Percentiles rank a stretch among this genome's conserved stretches.
Evolutionary conservation across 148 eudicot species (phyloP).

Genomic region (Rhododendron simsii): DNA sequence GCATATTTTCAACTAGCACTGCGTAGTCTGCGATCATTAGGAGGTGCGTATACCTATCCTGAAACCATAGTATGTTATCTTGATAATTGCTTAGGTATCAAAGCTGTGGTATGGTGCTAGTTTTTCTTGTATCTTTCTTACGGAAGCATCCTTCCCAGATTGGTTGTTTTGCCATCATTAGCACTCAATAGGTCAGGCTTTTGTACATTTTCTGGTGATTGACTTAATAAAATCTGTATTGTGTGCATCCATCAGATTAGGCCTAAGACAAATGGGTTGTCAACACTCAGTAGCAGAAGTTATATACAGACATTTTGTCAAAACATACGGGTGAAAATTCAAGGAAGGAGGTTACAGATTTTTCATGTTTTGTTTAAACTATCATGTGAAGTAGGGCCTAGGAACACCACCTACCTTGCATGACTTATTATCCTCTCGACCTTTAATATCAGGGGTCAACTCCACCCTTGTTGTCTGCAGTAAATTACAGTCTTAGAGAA

Average conservation of each 20-base stretch:
- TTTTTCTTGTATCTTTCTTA: not conserved
- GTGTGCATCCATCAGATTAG: not conserved
- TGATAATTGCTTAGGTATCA: not conserved
- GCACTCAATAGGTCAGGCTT: not conserved
- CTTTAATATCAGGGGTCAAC: not conserved
- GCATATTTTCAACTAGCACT: conserved; percentile 99
- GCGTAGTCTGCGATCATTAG: conserved; percentile 95
- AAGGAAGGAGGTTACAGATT: not conserved
- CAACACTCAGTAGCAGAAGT: not conserved
- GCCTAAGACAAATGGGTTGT: not conserved
- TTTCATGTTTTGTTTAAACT: not conserved
- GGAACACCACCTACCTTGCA: not conserved
- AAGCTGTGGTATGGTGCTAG: not conserved
- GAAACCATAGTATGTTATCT: not conserved
- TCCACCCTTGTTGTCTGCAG: not conserved
- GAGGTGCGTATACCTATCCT: conserved; percentile 50
- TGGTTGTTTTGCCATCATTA: not conserved
- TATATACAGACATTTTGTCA: not conserved
- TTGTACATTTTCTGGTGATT: not conserved
- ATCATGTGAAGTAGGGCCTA: not conserved
- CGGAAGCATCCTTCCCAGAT: not conserved
- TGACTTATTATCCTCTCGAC: not conserved
- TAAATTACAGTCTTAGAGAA: not conserved
- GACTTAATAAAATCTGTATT: not conserved
- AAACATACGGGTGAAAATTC: not conserved